Evolutionary conservation across 176 grass and related monocot species (phyloP), one percentile per base, ranked within the genome.

Genomic region (Neostapfia colusana): DNA sequence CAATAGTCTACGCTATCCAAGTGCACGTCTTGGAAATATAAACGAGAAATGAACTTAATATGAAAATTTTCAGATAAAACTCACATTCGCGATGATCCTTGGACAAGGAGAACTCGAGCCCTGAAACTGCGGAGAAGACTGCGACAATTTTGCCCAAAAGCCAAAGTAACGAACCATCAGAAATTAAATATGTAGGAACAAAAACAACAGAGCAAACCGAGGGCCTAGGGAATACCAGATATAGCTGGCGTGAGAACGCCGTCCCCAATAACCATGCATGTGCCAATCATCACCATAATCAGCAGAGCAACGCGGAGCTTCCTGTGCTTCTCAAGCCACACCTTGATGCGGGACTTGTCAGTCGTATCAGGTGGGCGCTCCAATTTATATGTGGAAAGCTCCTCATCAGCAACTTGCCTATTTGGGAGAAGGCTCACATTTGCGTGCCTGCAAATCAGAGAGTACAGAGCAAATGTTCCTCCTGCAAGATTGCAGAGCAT

Each of bases 191-290:
- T 64, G 79, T 63, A 23, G 35, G 65, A 74, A 89, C 34, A 64
- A 43, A 84, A 26, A 44, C 16, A 31, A 3, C 31, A 7, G n/a
- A 51, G 31, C 46, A 67, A 37, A 65, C 2, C 1, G 41, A 35
- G 68, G 53, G 61, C 17, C 18, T 49, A 26, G 13, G 21, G 45
- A 14, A 63, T 84, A 94, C 95, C 91, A 25, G 95, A 93, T 69
- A 98, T 98, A 61, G 91, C 95, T 24, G 95, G 95, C 67, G 95
- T 98, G 80, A 98, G 91, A 70, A 98, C 91, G 14, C 95, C 95
- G n/a, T 98, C 95, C 54, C 95, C 95, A 64, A 98, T 98, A 25
- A 98, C 95, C 95, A 98, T 98, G 79, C 95, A 98, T 38, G 95
- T 98, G 41, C 95, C 95, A 26, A 98, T 86, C 85, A 98, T 89